Conservation (phyloP, 192 early-diverging fungal species). For the Coemansia sp. region DNA sequence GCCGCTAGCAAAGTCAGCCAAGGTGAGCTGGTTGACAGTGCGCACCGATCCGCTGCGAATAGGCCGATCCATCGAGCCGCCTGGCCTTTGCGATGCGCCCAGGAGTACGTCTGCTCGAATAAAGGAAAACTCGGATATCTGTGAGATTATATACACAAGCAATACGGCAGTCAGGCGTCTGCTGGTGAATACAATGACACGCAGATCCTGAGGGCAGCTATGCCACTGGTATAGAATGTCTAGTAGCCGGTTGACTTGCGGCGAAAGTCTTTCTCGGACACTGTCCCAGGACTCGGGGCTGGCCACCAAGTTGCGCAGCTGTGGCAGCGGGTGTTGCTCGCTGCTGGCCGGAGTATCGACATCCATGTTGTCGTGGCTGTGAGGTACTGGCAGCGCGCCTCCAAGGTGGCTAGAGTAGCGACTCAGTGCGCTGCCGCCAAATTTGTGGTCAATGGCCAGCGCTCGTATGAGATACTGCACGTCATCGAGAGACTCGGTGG, state of each 20-base stretch:
- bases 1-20: conserved; percentile 69
- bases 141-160: conserved; percentile 56
- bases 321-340: conserved; percentile 25
- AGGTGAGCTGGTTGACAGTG: conserved; percentile 47
- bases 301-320: conserved; percentile 11
- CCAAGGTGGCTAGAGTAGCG: not conserved
- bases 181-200: conserved; percentile 88
- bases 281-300: conserved; percentile 31
- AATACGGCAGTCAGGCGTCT: conserved; percentile 71
- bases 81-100: conserved; percentile 33
- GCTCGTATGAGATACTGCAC: conserved; percentile 18
- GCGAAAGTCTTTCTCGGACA: conserved; percentile 55
- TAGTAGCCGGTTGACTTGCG: conserved; percentile 73
- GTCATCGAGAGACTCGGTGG: conserved; percentile 9
- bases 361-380: not conserved
- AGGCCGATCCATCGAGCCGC: conserved; percentile 29
- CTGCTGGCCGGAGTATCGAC: not conserved
- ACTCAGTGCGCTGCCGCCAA: conserved; percentile 11
- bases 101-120: conserved; percentile 46
- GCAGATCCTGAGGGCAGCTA: conserved; percentile 59
- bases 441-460: conserved; percentile 18
- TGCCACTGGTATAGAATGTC: conserved; percentile 62
- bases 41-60: conserved; percentile 41
- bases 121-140: conserved; percentile 59
- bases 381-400: not conserved